phyloP scores from a whole-genome alignment of 2,329 filamentous ascomycete species.

The Niveomyces coronatus region DNA sequence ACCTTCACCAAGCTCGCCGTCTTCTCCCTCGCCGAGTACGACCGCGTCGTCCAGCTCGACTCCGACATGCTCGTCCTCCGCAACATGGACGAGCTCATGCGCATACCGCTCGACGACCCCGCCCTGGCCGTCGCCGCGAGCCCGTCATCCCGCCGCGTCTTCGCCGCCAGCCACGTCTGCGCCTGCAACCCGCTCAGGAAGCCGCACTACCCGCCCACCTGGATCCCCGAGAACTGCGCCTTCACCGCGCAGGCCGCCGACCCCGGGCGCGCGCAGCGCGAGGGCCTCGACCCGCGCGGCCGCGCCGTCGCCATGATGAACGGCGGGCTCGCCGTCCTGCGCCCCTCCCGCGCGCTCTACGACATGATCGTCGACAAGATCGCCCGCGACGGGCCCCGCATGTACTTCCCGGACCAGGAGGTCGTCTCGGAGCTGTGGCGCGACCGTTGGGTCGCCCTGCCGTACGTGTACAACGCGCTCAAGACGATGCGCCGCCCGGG shows the following conservation, averaged over 20 bases:
- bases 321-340: constrained; percentile 47
- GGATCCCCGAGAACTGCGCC: constrained; percentile 48
- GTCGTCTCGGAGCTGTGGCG: constrained; percentile 45
- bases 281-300: constrained; percentile 32
- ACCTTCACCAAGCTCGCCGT: constrained; percentile 81
- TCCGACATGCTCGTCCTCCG: constrained; percentile 74
- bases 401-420: constrained; percentile 51
- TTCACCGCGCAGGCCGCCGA: constrained; percentile 43
- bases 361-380: constrained; percentile 40
- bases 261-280: constrained; percentile 35
- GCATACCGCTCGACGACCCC: constrained; percentile 55
- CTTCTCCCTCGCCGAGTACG: constrained; percentile 67
- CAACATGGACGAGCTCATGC: constrained; percentile 92
- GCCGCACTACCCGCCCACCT: constrained; percentile 66
- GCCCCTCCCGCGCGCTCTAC: constrained; percentile 38
- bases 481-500: constrained; percentile 46
- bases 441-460: constrained; percentile 46
- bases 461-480: constrained; percentile 52
- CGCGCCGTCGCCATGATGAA: constrained; percentile 41
- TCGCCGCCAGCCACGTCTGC: constrained; percentile 76
- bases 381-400: constrained; percentile 32
- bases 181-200: constrained; percentile 76
- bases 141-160: constrained; percentile 51
- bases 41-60: constrained; percentile 73
- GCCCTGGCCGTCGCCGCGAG: constrained; percentile 16